phyloP scores from a whole-genome alignment of 371 early-diverging fungal species.

The Mortierella sp. region DNA sequence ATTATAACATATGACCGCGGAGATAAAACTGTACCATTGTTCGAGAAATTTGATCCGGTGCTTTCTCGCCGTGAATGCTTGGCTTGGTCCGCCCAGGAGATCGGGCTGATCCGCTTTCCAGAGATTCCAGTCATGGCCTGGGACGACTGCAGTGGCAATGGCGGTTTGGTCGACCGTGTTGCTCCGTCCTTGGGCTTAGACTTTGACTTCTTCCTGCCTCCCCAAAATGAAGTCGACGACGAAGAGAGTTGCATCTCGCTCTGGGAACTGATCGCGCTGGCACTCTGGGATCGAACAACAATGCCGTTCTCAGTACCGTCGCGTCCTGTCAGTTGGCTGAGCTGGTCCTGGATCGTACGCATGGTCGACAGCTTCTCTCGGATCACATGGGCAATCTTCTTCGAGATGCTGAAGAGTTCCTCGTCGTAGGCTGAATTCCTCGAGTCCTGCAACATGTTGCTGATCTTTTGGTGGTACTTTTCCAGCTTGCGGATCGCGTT shows the following conservation, averaged over 20 bases:
- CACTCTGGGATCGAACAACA: slow-evolving; percentile 43
- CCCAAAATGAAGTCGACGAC: slow-evolving; percentile 46
- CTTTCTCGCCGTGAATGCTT: slow-evolving; percentile 44
- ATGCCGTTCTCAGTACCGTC: slow-evolving; percentile 18
- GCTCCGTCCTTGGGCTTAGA: slow-evolving; percentile 29
- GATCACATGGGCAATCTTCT: slow-evolving; percentile 43
- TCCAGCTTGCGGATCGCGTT: slow-evolving; percentile 52
- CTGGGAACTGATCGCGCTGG: slow-evolving; percentile 46
- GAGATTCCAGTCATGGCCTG: slow-evolving; percentile 35
- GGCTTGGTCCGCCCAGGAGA: slow-evolving; percentile 24
- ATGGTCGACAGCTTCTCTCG: slow-evolving; percentile 47
- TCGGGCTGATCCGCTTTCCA: slow-evolving; percentile 23
- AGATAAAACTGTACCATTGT: slow-evolving; percentile 24
- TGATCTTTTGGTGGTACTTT: slow-evolving; percentile 39
- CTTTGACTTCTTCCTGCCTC: slow-evolving; percentile 42
- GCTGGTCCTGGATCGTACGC: slow-evolving; percentile 50
- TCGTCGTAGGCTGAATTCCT: slow-evolving; percentile 35
- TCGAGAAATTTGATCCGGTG: slow-evolving; percentile 40
- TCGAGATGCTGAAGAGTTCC: slow-evolving; percentile 43
- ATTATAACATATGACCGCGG: not conserved
- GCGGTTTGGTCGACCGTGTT: slow-evolving; percentile 35
- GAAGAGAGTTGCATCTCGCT: slow-evolving; percentile 27
- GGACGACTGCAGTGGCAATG: slow-evolving; percentile 42
- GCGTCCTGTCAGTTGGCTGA: slow-evolving; percentile 25
- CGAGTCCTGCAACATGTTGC: slow-evolving; percentile 30